Conservation (phyloP, 2,329 filamentous ascomycete genomes). For the Curvularia verruculosa region DNA sequence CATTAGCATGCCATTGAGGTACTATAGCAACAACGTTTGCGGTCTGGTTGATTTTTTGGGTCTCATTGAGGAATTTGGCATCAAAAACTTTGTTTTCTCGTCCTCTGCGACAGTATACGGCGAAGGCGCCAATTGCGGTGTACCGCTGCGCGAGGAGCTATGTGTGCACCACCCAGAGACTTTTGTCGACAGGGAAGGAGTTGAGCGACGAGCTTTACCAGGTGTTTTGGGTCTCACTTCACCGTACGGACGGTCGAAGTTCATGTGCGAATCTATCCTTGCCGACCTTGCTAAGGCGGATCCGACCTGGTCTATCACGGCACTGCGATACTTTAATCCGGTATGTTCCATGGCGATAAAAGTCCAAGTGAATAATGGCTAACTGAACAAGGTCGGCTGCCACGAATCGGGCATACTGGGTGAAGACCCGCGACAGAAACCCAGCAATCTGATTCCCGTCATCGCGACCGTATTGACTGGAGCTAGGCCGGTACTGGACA, state of each 20-base stretch:
- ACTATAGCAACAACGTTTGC: conserved; percentile 72
- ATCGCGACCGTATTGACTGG: conserved; percentile 67
- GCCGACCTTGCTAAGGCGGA: conserved; percentile 66
- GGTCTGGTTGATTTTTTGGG: conserved; percentile 66
- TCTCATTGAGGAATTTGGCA: conserved; percentile 63
- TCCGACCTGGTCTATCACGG: conserved; percentile 66
- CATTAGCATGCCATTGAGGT: conserved; percentile 64
- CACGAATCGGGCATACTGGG: conserved; percentile 68
- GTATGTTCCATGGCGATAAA: conserved; percentile 32
- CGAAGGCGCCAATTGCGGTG: conserved; percentile 50
- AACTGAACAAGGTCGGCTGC: conserved; percentile 59
- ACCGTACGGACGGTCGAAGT: conserved; percentile 71
- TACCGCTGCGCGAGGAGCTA: conserved; percentile 62
- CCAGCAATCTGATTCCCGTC: conserved; percentile 69
- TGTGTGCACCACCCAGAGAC: conserved; percentile 59
- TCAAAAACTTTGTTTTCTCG: conserved; percentile 71
- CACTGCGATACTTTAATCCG: conserved; percentile 71
- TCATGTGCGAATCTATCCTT: conserved; percentile 70
- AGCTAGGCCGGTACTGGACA: conserved; percentile 58
- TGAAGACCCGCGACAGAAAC: conserved; percentile 66
- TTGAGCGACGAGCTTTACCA: conserved; percentile 52
- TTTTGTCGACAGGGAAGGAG: conserved; percentile 53
- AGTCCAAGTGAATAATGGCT: conserved; percentile 1
- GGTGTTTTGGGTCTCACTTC: conserved; percentile 66
- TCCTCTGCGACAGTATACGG: conserved; percentile 73